Base-by-base conservation (phyloP, 768 basidiomycete genomes). In the Auriscalpium orientale region DNA sequence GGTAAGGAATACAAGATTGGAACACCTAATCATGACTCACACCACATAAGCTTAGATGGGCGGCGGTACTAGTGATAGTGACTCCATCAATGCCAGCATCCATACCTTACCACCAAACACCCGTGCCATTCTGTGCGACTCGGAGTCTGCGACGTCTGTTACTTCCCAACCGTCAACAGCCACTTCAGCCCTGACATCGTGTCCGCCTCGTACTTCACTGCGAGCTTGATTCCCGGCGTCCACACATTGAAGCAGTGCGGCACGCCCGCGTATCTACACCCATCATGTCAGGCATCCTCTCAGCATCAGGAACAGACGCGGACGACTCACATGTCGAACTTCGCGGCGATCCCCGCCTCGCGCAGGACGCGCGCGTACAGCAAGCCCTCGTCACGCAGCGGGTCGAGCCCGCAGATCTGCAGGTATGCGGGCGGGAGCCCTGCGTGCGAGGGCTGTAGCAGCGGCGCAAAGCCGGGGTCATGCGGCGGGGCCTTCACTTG, bases 251-350 rank as follows among this genome's bases (percentile, higher is more conserved):
- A 58, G 7, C 45, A 44, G 20, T 58, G 57, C 16, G 57, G 46
- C 6, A 54, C 46, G 6, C 57, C 57, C 7, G 57, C 46, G 20
- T 58, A 58, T 49, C 57, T 58, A 37, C 38, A 2, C n/a, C 40
- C 40, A 43, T 12, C n/a, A 2, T 7, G 12, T 43, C 13, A 43
- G 40, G 3, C 12, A 12, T 43, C n/a, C 40, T 43, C 40, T 7
- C 40, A 12, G n/a, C 40, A 43, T 43, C 40, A 28, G 22, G 46
- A 16, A 47, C 21, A 34, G 35, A 22, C 20, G 15, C 9, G 22
- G 8, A 28, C 2, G 2, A 54, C 46, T 15, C 16, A 58, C 53
- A 55, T 40, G 35, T 58, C 50, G 0, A 52, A 22, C 43, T 45
- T 15, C 9, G 55, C 49, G 18, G 28, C 53, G 34, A 48, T 18